Conservation (phyloP, 495 filamentous ascomycete species). For the Lentithecium fluviatile region DNA sequence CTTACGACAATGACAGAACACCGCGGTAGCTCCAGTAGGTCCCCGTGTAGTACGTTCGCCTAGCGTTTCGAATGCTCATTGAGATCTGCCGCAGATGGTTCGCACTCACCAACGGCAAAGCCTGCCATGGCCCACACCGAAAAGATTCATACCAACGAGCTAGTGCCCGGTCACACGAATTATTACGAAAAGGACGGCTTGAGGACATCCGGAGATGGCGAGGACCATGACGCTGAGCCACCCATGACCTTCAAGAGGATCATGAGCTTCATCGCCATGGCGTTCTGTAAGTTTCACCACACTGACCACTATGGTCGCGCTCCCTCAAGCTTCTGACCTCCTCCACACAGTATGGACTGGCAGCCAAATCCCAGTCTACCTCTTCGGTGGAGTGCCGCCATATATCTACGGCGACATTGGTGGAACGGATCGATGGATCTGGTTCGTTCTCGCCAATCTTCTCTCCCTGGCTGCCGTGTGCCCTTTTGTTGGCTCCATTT, state of each 20-base stretch:
- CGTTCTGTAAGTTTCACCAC: neutral
- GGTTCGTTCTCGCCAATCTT: conserved; percentile 69
- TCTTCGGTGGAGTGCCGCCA: conserved; percentile 58
- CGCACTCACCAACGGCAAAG: neutral
- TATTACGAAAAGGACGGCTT: conserved; percentile 55
- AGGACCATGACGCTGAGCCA: conserved; percentile 1
- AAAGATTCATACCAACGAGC: conserved; percentile 19
- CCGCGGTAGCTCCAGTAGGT: neutral
- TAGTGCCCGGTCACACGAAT: conserved; percentile 43
- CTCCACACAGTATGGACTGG: neutral
- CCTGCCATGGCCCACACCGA: conserved; percentile 5
- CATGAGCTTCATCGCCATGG: neutral
- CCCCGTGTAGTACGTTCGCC: neutral
- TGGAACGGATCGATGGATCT: conserved; percentile 66
- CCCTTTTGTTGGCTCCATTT: conserved; percentile 70
- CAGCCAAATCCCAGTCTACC: conserved; percentile 11
- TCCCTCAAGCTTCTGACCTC: neutral
- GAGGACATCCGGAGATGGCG: conserved; percentile 51
- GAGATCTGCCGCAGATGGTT: neutral
- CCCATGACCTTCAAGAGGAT: neutral
- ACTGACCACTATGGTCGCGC: too few relatives aligned
- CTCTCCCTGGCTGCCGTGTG: conserved; percentile 66
- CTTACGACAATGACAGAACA: neutral
- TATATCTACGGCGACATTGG: conserved; percentile 66
- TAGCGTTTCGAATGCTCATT: neutral